Evolutionary conservation across 1,284 basidiomycete genomes (phyloP), one percentile per base, ranked within the genome.

Genomic region (Sporisorium iseilematis-ciliati): DNA sequence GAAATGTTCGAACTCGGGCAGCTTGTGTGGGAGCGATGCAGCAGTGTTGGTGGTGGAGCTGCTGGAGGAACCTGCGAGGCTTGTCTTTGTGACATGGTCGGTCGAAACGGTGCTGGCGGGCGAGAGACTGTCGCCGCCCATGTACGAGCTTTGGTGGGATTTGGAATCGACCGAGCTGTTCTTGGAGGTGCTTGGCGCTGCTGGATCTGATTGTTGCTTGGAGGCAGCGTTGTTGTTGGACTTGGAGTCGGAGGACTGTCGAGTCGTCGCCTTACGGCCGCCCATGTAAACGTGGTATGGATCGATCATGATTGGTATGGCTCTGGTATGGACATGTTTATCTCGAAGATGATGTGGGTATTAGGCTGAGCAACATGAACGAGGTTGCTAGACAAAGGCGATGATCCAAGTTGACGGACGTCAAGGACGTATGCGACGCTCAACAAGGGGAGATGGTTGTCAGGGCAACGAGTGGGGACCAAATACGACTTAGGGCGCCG

Each of bases 1-100:
- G 53, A 76, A 76, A 45, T 76, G 65, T n/a, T 76, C 74, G 40
- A 76, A 62, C 20, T 76, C 74, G 29, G 74, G 68, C 40, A 74
- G 54, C 46, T 57, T 67, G 57, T 70, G 73, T 6, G 56, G 66
- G 4, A 69, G 54, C 11, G 66, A 41, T 6, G 48, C 6, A 12
- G 55, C 46, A 8, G n/a, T 20, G 29, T 49, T 49, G 45, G 48
- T 62, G 57, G 45, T 35, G 16, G 62, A 60, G n/a, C 57, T 61
- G 29, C 41, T 51, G 12, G 73, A 70, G 18, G 73, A 67, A 29
- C 50, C 51, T 10, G 51, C 63, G 4, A 57, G 33, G 53, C 71
- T 69, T 12, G 40, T 40, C 38, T 55, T 75, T 33, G 58, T 41
- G 2, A 55, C 59, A 21, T 41, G 53, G 20, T 64, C 62, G 42